Conservation (phyloP, 2,329 filamentous ascomycete species). For the Trichocomaceae sp. region DNA sequence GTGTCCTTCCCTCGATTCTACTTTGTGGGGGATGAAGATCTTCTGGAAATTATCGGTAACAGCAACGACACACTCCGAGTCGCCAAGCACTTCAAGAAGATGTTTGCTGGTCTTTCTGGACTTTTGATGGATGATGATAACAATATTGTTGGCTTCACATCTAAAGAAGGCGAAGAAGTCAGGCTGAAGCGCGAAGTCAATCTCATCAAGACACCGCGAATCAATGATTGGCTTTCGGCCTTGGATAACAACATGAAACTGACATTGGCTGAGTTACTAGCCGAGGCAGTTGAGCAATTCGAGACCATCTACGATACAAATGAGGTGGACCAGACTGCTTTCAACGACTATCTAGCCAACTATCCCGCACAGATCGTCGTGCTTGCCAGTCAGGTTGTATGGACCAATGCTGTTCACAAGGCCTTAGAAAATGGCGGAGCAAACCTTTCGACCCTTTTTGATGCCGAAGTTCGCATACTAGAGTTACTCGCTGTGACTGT, state of each 20-base stretch:
- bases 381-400: constrained; percentile 84
- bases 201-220: constrained; percentile 84
- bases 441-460: constrained; percentile 64
- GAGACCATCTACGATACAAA: constrained; percentile 67
- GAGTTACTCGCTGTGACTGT: constrained; percentile 82
- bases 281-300: constrained; percentile 79
- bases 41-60: constrained; percentile 98
- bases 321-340: constrained; percentile 60
- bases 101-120: constrained; percentile 95
- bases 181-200: constrained; percentile 85
- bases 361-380: constrained; percentile 96
- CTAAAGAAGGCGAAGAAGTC: constrained; percentile 89
- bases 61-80: constrained; percentile 95
- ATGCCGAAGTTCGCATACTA: constrained; percentile 77
- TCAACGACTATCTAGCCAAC: constrained; percentile 71
- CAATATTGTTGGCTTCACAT: constrained; percentile 85
- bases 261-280: constrained; percentile 82
- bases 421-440: constrained; percentile 66
- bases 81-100: constrained; percentile 98
- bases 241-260: constrained; percentile 90
- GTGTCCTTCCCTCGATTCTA: constrained; percentile 98
- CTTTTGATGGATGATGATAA: constrained; percentile 85
- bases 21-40: constrained; percentile 96
- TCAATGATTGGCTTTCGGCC: constrained; percentile 97
- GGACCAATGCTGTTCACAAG: constrained; percentile 80